These are phyloP conservation scores for Cucumis cinereus DNA, from an alignment of 306 rosid species.

Conservation along the genomic window DNA sequence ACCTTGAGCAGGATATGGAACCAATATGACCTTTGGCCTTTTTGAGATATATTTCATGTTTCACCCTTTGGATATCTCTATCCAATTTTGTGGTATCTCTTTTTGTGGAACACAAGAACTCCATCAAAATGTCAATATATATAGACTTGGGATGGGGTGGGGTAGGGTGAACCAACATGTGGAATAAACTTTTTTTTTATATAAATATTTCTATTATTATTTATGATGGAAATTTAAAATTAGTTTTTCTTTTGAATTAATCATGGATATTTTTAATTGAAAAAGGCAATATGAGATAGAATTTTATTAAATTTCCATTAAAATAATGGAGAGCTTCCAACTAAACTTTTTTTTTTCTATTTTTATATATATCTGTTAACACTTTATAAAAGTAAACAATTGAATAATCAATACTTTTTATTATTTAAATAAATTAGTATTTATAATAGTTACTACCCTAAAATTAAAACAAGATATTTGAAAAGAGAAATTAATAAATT, in stretches of 20 bases:
- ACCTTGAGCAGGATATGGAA: constrained; percentile 92
- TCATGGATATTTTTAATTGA: not conserved
- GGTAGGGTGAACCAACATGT: not conserved
- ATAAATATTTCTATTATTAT: not conserved
- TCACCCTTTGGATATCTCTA: not conserved
- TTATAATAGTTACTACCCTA: not conserved
- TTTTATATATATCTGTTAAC: not conserved
- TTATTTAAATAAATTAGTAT: not conserved
- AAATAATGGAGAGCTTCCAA: not conserved
- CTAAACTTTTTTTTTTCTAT: not conserved
- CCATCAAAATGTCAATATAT: not conserved
- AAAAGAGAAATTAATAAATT: too few relatives aligned
- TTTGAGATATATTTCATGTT: constrained; percentile 19
- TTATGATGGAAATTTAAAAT: not conserved
- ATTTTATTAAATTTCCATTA: not conserved
- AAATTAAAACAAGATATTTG: not conserved
- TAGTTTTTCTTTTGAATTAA: not conserved
- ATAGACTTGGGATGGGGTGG: not conserved
- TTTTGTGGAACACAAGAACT: not conserved
- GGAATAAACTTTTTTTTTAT: not conserved
- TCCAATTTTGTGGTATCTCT: not conserved
- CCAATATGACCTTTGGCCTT: constrained; percentile 30
- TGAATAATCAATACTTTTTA: not conserved
- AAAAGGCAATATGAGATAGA: not conserved
- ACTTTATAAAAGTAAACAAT: not conserved